These are phyloP conservation scores for Nemania abortiva DNA, from an alignment of 2,329 filamentous ascomycete genomes.

Conservation along the genomic window DNA sequence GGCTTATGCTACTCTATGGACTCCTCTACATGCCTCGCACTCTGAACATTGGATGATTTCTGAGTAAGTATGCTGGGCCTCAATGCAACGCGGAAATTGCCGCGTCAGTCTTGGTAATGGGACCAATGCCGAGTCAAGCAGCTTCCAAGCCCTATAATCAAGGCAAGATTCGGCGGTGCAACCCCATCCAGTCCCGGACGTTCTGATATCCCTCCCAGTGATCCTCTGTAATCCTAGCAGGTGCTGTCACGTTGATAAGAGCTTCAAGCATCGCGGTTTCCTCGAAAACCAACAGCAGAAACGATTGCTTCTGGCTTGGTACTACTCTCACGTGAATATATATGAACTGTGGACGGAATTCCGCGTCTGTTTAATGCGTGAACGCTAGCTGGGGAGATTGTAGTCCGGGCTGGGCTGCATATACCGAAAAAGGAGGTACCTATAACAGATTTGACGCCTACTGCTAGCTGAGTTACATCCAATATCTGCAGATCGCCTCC, in stretches of 20 bases:
- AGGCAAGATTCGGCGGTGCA: conserved; percentile 34
- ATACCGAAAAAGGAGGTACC: conserved; percentile 24
- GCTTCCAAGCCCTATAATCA: conserved; percentile 32
- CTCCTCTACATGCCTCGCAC: conserved; percentile 12
- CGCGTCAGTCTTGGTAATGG: conserved; percentile 26
- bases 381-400: not conserved
- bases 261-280: not conserved
- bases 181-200: conserved; percentile 27
- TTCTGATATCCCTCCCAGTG: conserved; percentile 24
- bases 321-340: conserved; percentile 6
- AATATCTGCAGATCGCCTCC: conserved; percentile 38
- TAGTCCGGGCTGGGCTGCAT: conserved; percentile 18
- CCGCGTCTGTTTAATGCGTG: not conserved
- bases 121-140: conserved; percentile 35
- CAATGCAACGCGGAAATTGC: conserved; percentile 30
- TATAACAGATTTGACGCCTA: conserved; percentile 15
- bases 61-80: not conserved
- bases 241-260: conserved; percentile 11
- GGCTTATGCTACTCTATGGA: conserved; percentile 2
- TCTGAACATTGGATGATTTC: conserved; percentile 15
- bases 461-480: conserved; percentile 26
- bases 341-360: conserved; percentile 10
- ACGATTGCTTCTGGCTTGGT: not conserved
- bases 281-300: conserved; percentile 1
- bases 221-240: not conserved